Evolutionary conservation across 106 monocot genomes (phyloP).

Genomic region (Phalaenopsis aphrodite): DNA sequence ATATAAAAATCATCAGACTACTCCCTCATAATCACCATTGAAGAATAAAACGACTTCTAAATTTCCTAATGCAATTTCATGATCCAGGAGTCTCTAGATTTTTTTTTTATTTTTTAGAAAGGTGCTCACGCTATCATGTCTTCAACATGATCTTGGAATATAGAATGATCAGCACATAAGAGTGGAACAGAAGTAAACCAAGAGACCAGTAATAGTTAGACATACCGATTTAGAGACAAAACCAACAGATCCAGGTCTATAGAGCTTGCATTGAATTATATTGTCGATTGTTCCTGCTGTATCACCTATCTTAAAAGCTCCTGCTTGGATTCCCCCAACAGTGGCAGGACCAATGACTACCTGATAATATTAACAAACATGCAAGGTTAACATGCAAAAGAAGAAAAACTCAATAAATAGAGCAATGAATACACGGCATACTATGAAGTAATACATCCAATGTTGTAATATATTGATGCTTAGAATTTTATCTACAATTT

Average conservation of each 20-base stretch:
- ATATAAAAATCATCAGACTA: neutral
- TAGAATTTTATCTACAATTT: neutral
- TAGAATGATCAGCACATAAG: neutral
- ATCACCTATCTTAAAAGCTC: conserved; percentile 98
- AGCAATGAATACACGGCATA: neutral
- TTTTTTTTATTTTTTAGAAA: neutral
- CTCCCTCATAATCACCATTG: neutral
- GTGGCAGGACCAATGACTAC: conserved; percentile 96
- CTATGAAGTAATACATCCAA: neutral
- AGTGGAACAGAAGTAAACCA: neutral
- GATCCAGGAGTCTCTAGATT: no score
- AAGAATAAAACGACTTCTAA: neutral
- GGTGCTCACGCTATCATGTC: neutral
- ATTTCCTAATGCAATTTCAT: neutral
- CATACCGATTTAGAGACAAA: conserved; percentile 99
- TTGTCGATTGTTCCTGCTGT: conserved; percentile 99
- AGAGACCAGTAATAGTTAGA: neutral
- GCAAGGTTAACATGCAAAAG: neutral
- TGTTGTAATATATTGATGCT: neutral
- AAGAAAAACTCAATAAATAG: neutral
- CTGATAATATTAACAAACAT: conserved; percentile 24
- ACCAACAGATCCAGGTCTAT: conserved; percentile 91
- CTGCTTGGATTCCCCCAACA: conserved; percentile 97
- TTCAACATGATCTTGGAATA: neutral
- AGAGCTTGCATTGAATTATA: conserved; percentile 95